phyloP scores from a whole-genome alignment of 148 eudicot genomes.

The Fagopyrum esculentum region DNA sequence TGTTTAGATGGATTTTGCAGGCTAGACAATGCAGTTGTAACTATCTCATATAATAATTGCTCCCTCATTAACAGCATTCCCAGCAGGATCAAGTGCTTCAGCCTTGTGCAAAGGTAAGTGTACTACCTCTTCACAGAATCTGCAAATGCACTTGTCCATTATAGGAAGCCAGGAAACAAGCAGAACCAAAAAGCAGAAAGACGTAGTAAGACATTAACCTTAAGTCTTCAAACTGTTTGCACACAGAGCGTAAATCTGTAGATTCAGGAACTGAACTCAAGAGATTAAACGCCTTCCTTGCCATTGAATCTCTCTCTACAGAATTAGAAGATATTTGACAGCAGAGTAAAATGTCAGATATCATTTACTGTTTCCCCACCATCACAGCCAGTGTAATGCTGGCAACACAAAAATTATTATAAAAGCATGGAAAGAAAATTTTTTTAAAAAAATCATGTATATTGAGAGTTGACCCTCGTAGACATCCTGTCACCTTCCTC shows the following conservation, averaged over 20 bases:
- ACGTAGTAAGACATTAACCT: slow-evolving; percentile 36
- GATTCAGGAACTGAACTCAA: slow-evolving; percentile 89
- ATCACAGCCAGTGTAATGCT: slow-evolving; percentile 95
- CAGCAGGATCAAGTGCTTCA: slow-evolving; percentile 85
- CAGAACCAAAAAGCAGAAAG: not conserved
- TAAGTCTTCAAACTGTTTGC: slow-evolving; percentile 91
- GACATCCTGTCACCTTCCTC: slow-evolving; percentile 90
- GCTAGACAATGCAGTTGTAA: slow-evolving; percentile 59
- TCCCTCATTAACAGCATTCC: slow-evolving; percentile 89
- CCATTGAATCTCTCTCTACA: slow-evolving; percentile 73
- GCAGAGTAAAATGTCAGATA: slow-evolving; percentile 88
- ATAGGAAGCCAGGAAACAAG: not conserved
- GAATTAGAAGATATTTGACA: slow-evolving; percentile 77
- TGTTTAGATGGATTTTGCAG: slow-evolving; percentile 38
- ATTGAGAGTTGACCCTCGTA: slow-evolving; percentile 17
- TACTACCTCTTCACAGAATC: slow-evolving; percentile 98
- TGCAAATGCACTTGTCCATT: slow-evolving; percentile 23
- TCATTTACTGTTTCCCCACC: slow-evolving; percentile 97
- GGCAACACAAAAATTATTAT: slow-evolving; percentile 15
- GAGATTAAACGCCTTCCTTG: slow-evolving; percentile 83
- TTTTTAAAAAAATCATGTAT: too few species aligned
- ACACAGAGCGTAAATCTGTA: slow-evolving; percentile 82
- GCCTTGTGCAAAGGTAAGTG: slow-evolving; percentile 95
- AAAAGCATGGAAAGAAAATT: not conserved
- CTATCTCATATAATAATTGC: slow-evolving; percentile 75